These are phyloP conservation scores for Candida mesenterica DNA, from an alignment of 1,139 yeast genomes.

Conservation along the genomic window DNA sequence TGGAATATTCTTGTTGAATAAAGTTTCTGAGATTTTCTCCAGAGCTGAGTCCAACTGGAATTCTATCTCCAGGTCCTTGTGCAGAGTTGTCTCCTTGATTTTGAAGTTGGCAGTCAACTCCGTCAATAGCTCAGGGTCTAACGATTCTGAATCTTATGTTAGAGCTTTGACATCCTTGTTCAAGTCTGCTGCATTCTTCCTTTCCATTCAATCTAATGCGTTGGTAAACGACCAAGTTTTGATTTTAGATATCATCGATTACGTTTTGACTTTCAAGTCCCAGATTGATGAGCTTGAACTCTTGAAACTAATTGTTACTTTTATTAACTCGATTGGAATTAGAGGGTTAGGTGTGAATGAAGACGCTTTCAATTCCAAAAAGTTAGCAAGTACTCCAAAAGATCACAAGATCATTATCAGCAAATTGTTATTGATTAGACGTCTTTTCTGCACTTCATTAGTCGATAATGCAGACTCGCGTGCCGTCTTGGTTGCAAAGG, in stretches of 20 bases:
- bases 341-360: slow-evolving; percentile 53
- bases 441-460: slow-evolving; percentile 52
- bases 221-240: slow-evolving; percentile 60
- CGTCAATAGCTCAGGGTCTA: slow-evolving; percentile 16
- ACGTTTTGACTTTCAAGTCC: slow-evolving; percentile 44
- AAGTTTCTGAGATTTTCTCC: slow-evolving; percentile 46
- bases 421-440: slow-evolving; percentile 58
- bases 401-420: slow-evolving; percentile 56
- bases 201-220: slow-evolving; percentile 44
- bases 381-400: slow-evolving; percentile 31
- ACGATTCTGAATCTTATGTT: slow-evolving; percentile 31
- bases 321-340: slow-evolving; percentile 52
- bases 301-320: slow-evolving; percentile 36
- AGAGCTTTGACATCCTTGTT: slow-evolving; percentile 31
- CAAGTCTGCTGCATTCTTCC: slow-evolving; percentile 45
- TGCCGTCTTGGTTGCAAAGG: slow-evolving; percentile 44
- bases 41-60: slow-evolving; percentile 59
- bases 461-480: slow-evolving; percentile 37
- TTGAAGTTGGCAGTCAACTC: slow-evolving; percentile 41
- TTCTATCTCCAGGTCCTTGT: slow-evolving; percentile 59
- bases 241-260: slow-evolving; percentile 57
- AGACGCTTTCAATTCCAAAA: slow-evolving; percentile 27
- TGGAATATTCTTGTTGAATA: slow-evolving; percentile 50
- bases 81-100: slow-evolving; percentile 56
- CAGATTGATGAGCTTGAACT: slow-evolving; percentile 40